phyloP scores from a whole-genome alignment of 768 basidiomycete genomes.

The Trichaptum fuscoviolaceum region DNA sequence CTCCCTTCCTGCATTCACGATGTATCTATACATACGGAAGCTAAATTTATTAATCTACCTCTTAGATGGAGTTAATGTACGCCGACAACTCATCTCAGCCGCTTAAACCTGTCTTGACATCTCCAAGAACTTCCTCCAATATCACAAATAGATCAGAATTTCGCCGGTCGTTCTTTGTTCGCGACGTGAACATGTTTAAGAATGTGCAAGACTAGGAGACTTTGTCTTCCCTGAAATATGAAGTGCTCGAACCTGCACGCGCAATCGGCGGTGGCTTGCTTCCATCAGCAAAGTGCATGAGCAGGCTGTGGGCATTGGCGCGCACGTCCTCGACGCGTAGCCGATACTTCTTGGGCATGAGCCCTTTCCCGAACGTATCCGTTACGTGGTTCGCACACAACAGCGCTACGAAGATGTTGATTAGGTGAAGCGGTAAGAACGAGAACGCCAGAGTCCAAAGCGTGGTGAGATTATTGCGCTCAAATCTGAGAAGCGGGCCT shows the following conservation, averaged over 20 bases:
- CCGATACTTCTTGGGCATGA: slow-evolving; percentile 56
- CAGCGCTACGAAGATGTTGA: slow-evolving; percentile 53
- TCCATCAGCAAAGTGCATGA: slow-evolving; percentile 4
- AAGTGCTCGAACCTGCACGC: neutral
- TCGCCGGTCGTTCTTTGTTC: neutral
- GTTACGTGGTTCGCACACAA: slow-evolving; percentile 69
- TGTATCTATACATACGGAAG: neutral
- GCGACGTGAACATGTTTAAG: neutral
- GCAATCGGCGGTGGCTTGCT: neutral
- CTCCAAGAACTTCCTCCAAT: neutral
- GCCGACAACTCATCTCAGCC: neutral
- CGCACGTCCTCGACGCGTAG: slow-evolving; percentile 43
- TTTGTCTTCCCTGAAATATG: slow-evolving; percentile 1
- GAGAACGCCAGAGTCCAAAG: slow-evolving; percentile 51
- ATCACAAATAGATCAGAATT: neutral
- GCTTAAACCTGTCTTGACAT: neutral
- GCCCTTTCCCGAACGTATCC: slow-evolving; percentile 56
- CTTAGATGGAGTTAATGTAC: neutral
- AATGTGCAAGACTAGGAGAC: neutral
- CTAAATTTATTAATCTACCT: neutral
- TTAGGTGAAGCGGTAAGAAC: slow-evolving; percentile 52
- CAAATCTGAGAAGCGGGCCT: slow-evolving; percentile 49
- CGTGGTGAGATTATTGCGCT: slow-evolving; percentile 38
- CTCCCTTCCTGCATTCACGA: neutral
- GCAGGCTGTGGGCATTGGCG: slow-evolving; percentile 13